Evolutionary conservation across 129 eudicot genomes (phyloP).

Genomic region (Daucus carota): DH1_v3.0 NC_030383.2:9797001-9797500

Average conservation of each 20-base stretch:
- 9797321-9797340: slow-evolving; percentile 58
- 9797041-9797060: background rate
- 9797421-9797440: slow-evolving; percentile 43
- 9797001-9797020: background rate
- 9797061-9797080: slow-evolving; percentile 69
- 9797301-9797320: slow-evolving; percentile 64
- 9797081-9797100: slow-evolving; percentile 79
- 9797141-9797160: background rate
- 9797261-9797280: slow-evolving; percentile 85
- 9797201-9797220: background rate
- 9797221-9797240: too few relatives aligned
- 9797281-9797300: slow-evolving; percentile 80
- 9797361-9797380: slow-evolving; percentile 41
- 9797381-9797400: slow-evolving; percentile 47
- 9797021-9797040: background rate
- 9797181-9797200: slow-evolving; percentile 11
- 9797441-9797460: slow-evolving; percentile 27
- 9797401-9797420: slow-evolving; percentile 46
- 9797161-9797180: slow-evolving; percentile 2
- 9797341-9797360: slow-evolving; percentile 38
- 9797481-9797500: background rate
- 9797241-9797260: slow-evolving; percentile 75
- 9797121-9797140: background rate
- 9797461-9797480: background rate
- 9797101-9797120: slow-evolving; percentile 81